These are phyloP conservation scores for Citrullus colocynthis DNA, from an alignment of 306 rosid genomes.

Conservation along the genomic window DNA sequence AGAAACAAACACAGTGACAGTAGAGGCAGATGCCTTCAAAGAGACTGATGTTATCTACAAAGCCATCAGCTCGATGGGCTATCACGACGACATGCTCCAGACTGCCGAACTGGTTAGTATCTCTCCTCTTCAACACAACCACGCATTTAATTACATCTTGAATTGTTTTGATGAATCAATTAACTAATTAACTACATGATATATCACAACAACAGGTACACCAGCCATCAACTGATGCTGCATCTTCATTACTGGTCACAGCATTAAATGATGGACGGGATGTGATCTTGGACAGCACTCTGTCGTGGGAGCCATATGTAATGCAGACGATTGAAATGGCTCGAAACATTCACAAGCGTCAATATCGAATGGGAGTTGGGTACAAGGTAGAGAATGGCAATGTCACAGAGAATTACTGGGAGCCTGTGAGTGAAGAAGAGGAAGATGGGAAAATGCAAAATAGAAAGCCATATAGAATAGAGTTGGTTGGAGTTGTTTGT, in stretches of 20 bases:
- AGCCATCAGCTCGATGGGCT: slow-evolving; percentile 59
- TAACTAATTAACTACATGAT: neutral
- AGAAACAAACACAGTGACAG: slow-evolving; percentile 43
- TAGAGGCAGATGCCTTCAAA: slow-evolving; percentile 95
- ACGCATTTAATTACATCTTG: neutral
- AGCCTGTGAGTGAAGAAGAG: slow-evolving; percentile 31
- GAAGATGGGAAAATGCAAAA: slow-evolving; percentile 12
- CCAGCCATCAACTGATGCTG: slow-evolving; percentile 73
- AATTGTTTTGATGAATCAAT: neutral
- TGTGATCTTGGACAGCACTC: slow-evolving; percentile 85
- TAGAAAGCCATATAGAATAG: slow-evolving; percentile 67
- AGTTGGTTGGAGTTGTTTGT: slow-evolving; percentile 92
- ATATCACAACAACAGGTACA: slow-evolving; percentile 39
- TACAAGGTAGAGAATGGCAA: slow-evolving; percentile 65
- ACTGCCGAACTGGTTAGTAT: slow-evolving; percentile 59
- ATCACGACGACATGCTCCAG: slow-evolving; percentile 71
- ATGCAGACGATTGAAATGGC: slow-evolving; percentile 77
- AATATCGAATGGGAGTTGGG: slow-evolving; percentile 82
- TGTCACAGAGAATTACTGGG: slow-evolving; percentile 71
- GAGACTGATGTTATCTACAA: slow-evolving; percentile 64
- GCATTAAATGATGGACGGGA: slow-evolving; percentile 85
- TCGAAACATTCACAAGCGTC: slow-evolving; percentile 58
- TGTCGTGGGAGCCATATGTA: slow-evolving; percentile 83
- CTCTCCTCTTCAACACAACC: neutral
- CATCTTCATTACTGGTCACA: slow-evolving; percentile 74